phyloP scores from a whole-genome alignment of 2,329 filamentous ascomycete species.

The Epichloe bromicola region DNA sequence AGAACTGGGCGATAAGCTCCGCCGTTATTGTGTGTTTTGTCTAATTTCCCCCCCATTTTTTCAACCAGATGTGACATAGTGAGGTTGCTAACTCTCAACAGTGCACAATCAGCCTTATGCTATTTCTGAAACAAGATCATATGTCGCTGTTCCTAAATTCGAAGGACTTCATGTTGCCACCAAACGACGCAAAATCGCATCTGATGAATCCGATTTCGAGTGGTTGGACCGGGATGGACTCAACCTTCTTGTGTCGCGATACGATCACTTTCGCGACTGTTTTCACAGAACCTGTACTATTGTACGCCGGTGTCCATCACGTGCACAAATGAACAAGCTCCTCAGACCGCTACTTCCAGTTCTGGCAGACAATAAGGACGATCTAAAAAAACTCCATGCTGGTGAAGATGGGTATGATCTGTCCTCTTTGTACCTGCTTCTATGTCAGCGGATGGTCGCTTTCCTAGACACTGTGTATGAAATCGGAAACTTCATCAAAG shows the following conservation, averaged over 20 bases:
- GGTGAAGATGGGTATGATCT: conserved; percentile 11
- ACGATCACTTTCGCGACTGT: conserved; percentile 11
- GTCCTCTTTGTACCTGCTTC: conserved; percentile 10
- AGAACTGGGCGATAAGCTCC: conserved; percentile 14
- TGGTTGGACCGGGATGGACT: conserved; percentile 16
- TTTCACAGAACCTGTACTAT: conserved; percentile 12
- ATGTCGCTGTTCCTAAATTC: conserved; percentile 4
- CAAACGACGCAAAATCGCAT: conserved; percentile 16
- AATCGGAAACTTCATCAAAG: conserved; percentile 15
- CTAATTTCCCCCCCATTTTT: neutral
- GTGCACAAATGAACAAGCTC: conserved; percentile 14
- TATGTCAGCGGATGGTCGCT: conserved; percentile 10
- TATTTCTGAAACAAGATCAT: conserved; percentile 14
- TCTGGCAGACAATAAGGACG: conserved; percentile 11
- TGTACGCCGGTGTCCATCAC: conserved; percentile 8
- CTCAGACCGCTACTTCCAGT: conserved; percentile 11
- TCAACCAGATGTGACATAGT: neutral
- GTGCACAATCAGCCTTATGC: conserved; percentile 11
- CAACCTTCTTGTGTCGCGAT: conserved; percentile 11
- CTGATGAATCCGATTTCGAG: conserved; percentile 9
- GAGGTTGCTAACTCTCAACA: neutral
- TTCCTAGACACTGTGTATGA: conserved; percentile 16
- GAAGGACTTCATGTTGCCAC: conserved; percentile 11
- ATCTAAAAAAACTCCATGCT: conserved; percentile 8
- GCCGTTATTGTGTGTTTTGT: conserved; percentile 12